phyloP scores from a whole-genome alignment of 2,329 filamentous ascomycete genomes.

The Colletotrichum abscissum region DNA sequence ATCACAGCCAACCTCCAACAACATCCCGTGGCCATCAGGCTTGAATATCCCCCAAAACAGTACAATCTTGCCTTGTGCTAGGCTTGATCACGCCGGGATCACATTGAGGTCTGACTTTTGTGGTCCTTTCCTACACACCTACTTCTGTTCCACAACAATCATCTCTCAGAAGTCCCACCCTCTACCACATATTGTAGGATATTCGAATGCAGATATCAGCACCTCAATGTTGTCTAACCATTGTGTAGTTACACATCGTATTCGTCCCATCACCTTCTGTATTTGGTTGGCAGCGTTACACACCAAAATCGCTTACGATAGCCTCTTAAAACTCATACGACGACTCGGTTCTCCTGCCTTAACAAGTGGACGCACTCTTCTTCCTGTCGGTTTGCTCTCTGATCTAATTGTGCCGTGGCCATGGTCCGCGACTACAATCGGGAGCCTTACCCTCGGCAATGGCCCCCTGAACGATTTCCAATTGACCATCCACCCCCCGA shows the following conservation, averaged over 20 bases:
- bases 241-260: conserved; percentile 32
- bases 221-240: conserved; percentile 22
- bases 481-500: conserved; percentile 36
- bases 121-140: not conserved
- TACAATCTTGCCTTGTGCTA: conserved; percentile 7
- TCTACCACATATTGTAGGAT: conserved; percentile 7
- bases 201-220: not conserved
- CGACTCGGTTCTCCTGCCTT: not conserved
- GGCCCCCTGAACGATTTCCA: conserved; percentile 43
- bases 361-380: conserved; percentile 7
- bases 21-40: conserved; percentile 2
- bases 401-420: conserved; percentile 12
- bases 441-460: conserved; percentile 50
- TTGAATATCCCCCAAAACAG: not conserved
- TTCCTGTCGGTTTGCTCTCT: not conserved
- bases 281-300: not conserved
- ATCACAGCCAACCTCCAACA: conserved; percentile 16
- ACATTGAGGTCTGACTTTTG: conserved; percentile 16
- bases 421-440: conserved; percentile 57
- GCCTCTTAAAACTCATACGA: not conserved
- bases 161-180: not conserved
- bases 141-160: conserved; percentile 3
- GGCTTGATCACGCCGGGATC: not conserved
- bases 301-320: not conserved
- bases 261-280: conserved; percentile 5